Evolutionary conservation across 805 yeast genomes (phyloP), one percentile per base, ranked within the genome.

Genomic region (Lachancea waltii): DNA sequence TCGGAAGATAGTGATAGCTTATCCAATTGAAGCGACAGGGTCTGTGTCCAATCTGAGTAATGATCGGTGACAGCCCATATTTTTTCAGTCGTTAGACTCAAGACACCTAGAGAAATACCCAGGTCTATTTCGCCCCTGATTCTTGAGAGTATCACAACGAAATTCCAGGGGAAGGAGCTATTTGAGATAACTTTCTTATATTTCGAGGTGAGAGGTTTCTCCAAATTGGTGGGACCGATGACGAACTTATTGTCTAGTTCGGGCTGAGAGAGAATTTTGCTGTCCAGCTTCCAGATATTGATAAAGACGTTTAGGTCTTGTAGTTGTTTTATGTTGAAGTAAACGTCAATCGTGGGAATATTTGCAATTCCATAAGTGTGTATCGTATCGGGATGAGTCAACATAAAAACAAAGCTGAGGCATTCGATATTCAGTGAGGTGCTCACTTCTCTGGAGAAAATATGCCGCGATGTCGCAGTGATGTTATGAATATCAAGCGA

Each of bases 381-480:
- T 10, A 65, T 51, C 1, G 56, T 50, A 2, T 65, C 63, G 0
- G 67, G 63, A 29, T 68, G 69, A 0, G 72, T 67, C 25, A 79
- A 53, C 14, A 74, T 63, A n/a, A 73, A 67, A 3, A 70, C 69
- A 9, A 76, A 22, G 33, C 77, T 52, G 8, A 80, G 54, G 30
- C 69, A 65, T 13, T 75, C 68, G 7, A 76, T 45, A 1, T 55
- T 48, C 20, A 85, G 58, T 3, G 83, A 78, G 0, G 94, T 95
- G 66, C 95, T 86, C 0, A 82, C 72, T 45, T 86, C 95, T 44
- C 95, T 74, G 0, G 97, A 90, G 54, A 85, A 92, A 11, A 85
- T 78, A 58, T 92, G 98, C 51, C 86, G 95, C 24, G 92, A 63
- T 0, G 89, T 78, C 0, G 90, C 83, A 15, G 73, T 67, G 3